Conservation (phyloP, 768 basidiomycete species). For the Piloderma croceum region DNA sequence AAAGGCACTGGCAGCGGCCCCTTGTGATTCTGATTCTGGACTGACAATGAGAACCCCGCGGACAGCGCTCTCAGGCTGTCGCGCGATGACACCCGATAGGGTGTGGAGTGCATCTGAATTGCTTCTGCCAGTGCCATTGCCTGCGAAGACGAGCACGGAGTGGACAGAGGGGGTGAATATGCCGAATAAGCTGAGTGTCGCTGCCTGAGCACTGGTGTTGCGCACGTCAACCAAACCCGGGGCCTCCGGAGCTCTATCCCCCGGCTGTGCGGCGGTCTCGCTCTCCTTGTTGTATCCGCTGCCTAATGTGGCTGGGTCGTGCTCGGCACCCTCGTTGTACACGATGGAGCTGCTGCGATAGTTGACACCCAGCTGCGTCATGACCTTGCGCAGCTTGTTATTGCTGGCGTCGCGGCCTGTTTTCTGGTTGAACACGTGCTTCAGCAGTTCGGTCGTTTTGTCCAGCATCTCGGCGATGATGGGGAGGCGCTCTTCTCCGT, state of each 20-base stretch:
- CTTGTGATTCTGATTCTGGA: too few relatives aligned
- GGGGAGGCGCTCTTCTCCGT: conserved; percentile 14
- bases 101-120: too few relatives aligned
- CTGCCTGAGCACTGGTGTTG: conserved; percentile 8
- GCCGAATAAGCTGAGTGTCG: conserved; percentile 27
- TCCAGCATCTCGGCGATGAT: conserved; percentile 17
- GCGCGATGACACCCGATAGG: too few relatives aligned
- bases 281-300: conserved; percentile 2
- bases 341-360: conserved; percentile 15
- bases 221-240: conserved; percentile 24
- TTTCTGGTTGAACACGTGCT: conserved; percentile 17
- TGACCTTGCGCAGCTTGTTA: conserved; percentile 1
- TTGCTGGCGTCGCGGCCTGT: conserved; percentile 2
- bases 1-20: too few relatives aligned
- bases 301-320: not conserved
- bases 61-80: too few relatives aligned
- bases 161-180: conserved; percentile 31
- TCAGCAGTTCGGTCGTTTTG: conserved; percentile 3
- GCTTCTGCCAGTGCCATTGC: conserved; percentile 16
- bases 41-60: too few relatives aligned
- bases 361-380: conserved; percentile 13
- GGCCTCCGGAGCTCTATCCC: conserved; percentile 43
- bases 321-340: conserved; percentile 7
- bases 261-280: conserved; percentile 30
- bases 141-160: conserved; percentile 37